A percentile compares a stretch with the other conserved stretches of the same genome.
Conservation (phyloP, 768 basidiomycete genomes). For the Thelephora ganbajun region DNA sequence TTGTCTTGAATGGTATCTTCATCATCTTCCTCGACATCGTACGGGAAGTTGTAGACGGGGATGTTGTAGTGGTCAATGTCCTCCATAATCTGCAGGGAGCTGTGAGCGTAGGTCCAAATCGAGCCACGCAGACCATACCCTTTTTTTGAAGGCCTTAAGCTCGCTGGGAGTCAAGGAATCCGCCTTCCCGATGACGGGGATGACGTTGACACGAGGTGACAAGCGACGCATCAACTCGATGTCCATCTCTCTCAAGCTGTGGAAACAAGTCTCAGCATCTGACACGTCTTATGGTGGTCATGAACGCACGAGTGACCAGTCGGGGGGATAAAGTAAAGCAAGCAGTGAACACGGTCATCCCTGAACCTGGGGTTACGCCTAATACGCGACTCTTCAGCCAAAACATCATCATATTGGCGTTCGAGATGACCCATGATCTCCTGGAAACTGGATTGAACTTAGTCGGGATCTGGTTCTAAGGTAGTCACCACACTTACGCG, state of each 20-base stretch:
- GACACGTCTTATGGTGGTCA: not conserved
- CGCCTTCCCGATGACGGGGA: constrained; percentile 94
- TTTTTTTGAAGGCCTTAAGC: constrained; percentile 90
- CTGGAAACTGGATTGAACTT: constrained; percentile 52
- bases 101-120: constrained; percentile 2
- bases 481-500: constrained; percentile 42
- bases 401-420: constrained; percentile 96
- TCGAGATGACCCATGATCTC: constrained; percentile 96
- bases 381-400: constrained; percentile 97
- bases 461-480: constrained; percentile 2
- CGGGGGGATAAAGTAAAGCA: constrained; percentile 96
- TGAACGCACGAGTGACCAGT: constrained; percentile 86
- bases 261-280: constrained; percentile 3
- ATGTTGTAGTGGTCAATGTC: constrained; percentile 98
- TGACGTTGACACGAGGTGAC: constrained; percentile 96
- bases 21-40: constrained; percentile 98
- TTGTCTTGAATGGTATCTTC: constrained; percentile 98
- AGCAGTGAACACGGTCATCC: constrained; percentile 92
- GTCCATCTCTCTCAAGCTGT: constrained; percentile 89
- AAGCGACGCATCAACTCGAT: constrained; percentile 98
- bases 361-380: constrained; percentile 99
- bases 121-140: constrained; percentile 30
- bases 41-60: constrained; percentile 99
- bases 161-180: constrained; percentile 91
- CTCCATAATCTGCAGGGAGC: constrained; percentile 74